A percentile compares a stretch with the other conserved stretches of the same genome.
These are phyloP conservation scores for Acanthamoeba castellanii DNA, from an alignment of 208 protist genomes.

Conservation along the genomic window DNA sequence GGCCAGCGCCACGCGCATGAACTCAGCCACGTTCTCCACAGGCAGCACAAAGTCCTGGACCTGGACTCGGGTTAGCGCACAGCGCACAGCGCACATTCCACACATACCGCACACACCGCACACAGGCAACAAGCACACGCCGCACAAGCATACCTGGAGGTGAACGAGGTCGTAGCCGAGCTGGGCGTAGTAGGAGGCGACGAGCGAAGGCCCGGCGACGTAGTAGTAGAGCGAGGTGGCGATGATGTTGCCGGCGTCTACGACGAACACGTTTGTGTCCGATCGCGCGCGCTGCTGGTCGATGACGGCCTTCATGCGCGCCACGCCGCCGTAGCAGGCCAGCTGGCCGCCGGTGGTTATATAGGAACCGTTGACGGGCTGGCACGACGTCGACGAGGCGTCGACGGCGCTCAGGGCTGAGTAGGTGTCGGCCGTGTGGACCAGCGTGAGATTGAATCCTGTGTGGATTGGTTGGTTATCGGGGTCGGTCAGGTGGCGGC, in stretches of 20 bases:
- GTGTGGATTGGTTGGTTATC: background rate
- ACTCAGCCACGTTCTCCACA: background rate
- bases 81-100: too few species aligned
- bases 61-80: background rate
- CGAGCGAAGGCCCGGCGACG: background rate
- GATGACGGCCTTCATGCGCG: background rate
- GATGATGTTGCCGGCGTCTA: conserved; percentile 61
- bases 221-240: conserved; percentile 52
- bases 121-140: too few species aligned
- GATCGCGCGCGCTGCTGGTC: background rate
- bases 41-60: conserved; percentile 48
- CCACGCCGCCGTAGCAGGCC: conserved; percentile 57
- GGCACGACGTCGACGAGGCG: background rate
- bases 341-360: background rate
- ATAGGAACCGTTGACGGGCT: conserved; percentile 18
- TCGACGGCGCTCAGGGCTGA: conserved; percentile 13
- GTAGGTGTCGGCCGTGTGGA: conserved; percentile 56
- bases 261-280: background rate
- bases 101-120: too few species aligned
- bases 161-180: conserved; percentile 33
- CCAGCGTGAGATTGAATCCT: conserved; percentile 16
- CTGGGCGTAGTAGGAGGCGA: conserved; percentile 35
- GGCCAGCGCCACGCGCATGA: background rate
- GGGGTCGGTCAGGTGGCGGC: background rate
- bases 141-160: background rate